Base-by-base conservation (phyloP, 2,329 filamentous ascomycete genomes). In the Ramularia endophylla region DNA sequence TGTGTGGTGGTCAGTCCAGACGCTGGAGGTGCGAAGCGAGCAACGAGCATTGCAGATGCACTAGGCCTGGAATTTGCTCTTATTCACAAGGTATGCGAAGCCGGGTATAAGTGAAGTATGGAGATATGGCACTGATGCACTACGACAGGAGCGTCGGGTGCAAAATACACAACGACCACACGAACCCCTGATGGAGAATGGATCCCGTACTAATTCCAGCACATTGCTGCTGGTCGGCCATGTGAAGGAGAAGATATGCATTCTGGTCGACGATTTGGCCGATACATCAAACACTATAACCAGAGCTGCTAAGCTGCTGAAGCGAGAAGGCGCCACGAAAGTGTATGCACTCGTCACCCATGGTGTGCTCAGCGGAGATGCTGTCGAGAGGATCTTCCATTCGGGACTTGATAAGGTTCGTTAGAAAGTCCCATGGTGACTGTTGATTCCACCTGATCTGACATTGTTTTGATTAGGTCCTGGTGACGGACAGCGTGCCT, bases 261-360 rank as follows among this genome's bases (percentile, higher is more conserved):
- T 98, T 57, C 73, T 98, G 46, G 80, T 98, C 50, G 92, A 98
- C 64, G 92, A 98, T 64, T 73, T 98, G 56, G 86, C 86, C 15
- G 92, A 98, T 64, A 98, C 92, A 1, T 92, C 85, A 41, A 97
- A 97, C 68, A 98, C 92, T 27, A 95, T 97, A 56, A 97, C 90
- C 0, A 80, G 92, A 46, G 92, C 92, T 7, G 92, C 92, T 20
- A 95, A 97, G 71, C 75, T 97, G n/a, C 71, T 97, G 52, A 95
- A 95, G 72, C 90, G 87, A 58, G 87, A 95, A 67, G 80, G 80
- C 25, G 92, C 92, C n/a, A 84, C 81, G 27, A 81, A 81, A 52
- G 88, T 97, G 33, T 94, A 89, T 62, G 92, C 92, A 5, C 75
- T 98, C 39, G 77, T 98, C 53, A 97, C 92, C 4, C 92, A 98